Conservation (phyloP, 1,284 basidiomycete species). For the Naganishia sp. region DNA sequence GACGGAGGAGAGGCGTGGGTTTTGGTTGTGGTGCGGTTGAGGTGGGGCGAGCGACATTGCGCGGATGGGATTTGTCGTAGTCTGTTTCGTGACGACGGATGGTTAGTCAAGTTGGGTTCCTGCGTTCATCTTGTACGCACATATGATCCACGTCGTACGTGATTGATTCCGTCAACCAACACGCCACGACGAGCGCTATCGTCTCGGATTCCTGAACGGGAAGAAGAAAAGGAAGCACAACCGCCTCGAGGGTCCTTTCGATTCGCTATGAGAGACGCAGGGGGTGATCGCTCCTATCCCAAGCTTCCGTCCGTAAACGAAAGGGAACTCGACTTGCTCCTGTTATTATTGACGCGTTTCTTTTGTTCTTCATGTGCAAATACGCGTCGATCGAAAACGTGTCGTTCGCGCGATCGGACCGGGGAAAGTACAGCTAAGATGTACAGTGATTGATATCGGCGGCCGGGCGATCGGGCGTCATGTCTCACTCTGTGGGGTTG, state of each 20-base stretch:
- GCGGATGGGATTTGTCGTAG: too few relatives aligned
- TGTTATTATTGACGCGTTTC: neutral
- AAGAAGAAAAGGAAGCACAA: neutral
- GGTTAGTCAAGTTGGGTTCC: neutral
- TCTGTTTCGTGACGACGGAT: too few relatives aligned
- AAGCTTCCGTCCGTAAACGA: neutral
- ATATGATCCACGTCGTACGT: too few relatives aligned
- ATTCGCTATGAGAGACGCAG: neutral
- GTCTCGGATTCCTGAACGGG: neutral
- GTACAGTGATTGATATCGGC: neutral
- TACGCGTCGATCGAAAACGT: conserved; percentile 1
- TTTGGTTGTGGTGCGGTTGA: conserved; percentile 5
- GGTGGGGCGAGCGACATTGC: conserved; percentile 13
- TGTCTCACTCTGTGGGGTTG: neutral
- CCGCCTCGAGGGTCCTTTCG: too few relatives aligned
- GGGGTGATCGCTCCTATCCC: neutral
- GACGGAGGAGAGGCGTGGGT: conserved; percentile 17
- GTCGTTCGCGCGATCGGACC: neutral
- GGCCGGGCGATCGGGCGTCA: too few relatives aligned
- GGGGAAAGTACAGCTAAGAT: neutral
- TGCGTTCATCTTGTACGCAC: too few relatives aligned
- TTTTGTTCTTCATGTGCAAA: conserved; percentile 2
- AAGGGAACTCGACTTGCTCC: neutral
- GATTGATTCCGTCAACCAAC: too few relatives aligned
- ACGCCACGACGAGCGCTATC: too few relatives aligned